Conservation (phyloP, 805 yeast species). For the Pichia nakasei region DNA sequence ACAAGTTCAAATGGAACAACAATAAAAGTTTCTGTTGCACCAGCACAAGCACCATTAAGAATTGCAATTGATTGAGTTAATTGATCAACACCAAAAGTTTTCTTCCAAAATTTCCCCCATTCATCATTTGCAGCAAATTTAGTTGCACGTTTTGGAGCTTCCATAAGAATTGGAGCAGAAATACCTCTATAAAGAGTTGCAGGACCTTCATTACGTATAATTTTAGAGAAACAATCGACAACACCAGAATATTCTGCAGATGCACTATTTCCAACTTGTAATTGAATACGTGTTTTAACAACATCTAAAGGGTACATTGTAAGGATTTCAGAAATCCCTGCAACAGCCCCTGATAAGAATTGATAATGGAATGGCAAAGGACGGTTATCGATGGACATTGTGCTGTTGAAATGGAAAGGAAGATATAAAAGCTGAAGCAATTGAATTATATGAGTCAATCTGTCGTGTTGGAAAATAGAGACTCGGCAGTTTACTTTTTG, state of each 20-base stretch:
- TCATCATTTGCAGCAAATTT: conserved; percentile 98
- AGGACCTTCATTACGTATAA: conserved; percentile 78
- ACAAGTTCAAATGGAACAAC: conserved; percentile 97
- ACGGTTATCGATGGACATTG: conserved; percentile 13
- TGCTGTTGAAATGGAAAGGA: no score
- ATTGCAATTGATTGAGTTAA: conserved; percentile 80
- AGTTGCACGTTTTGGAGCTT: conserved; percentile 98
- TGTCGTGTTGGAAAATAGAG: no score
- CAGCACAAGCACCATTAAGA: conserved; percentile 96
- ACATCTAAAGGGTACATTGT: conserved; percentile 97
- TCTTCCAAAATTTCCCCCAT: conserved; percentile 80
- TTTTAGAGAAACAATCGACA: conserved; percentile 73
- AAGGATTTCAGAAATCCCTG: conserved; percentile 93
- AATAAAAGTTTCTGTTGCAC: conserved; percentile 92
- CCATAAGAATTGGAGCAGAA: conserved; percentile 95
- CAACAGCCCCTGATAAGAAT: conserved; percentile 84
- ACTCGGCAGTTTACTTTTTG: no score
- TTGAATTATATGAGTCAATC: no score
- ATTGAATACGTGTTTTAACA: conserved; percentile 92
- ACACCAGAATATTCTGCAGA: conserved; percentile 73
- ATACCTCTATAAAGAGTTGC: conserved; percentile 86
- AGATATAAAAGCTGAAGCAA: no score
- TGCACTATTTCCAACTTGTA: conserved; percentile 50
- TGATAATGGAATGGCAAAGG: conserved; percentile 90
- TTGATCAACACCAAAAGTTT: conserved; percentile 54